These are phyloP conservation scores for Echinochloa phyllopogon DNA, from an alignment of 176 grass and related monocot species.

Conservation along the genomic window DNA sequence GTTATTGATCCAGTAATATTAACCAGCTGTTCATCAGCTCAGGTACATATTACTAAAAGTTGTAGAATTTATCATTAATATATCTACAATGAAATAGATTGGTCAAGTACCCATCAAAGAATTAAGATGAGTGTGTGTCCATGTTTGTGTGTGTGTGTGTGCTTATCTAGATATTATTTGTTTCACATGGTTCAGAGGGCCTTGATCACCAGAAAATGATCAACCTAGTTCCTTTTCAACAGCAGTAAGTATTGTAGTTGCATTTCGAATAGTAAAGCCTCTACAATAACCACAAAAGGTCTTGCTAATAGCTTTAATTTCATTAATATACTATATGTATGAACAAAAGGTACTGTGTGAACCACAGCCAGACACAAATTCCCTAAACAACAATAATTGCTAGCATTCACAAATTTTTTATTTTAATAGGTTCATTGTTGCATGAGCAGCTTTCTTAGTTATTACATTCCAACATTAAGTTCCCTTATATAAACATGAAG, in stretches of 20 bases:
- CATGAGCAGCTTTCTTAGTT: conserved; percentile 2
- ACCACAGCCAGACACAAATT: conserved; percentile 6
- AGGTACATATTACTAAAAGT: conserved; percentile 4
- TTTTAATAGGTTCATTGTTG: conserved; percentile 27
- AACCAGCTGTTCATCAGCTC: not conserved
- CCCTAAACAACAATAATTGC: conserved; percentile 16
- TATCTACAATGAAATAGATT: not conserved
- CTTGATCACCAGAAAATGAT: not conserved
- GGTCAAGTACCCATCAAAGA: not conserved
- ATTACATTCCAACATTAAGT: not conserved
- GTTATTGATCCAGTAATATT: not conserved
- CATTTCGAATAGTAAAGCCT: not conserved
- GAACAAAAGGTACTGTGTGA: conserved; percentile 2
- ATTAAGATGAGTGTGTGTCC: not conserved
- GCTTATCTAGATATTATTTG: not conserved
- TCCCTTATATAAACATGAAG: conserved; percentile 19
- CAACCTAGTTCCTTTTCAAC: not conserved
- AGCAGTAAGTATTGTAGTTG: not conserved
- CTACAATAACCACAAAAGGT: not conserved
- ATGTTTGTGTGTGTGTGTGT: too few relatives aligned
- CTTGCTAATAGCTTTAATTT: not conserved
- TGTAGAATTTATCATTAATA: not conserved
- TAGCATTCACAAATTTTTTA: not conserved
- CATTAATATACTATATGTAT: not conserved
- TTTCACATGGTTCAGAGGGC: not conserved